Base-by-base conservation (phyloP, 306 rosid genomes). In the Prunus davidiana region DNA sequence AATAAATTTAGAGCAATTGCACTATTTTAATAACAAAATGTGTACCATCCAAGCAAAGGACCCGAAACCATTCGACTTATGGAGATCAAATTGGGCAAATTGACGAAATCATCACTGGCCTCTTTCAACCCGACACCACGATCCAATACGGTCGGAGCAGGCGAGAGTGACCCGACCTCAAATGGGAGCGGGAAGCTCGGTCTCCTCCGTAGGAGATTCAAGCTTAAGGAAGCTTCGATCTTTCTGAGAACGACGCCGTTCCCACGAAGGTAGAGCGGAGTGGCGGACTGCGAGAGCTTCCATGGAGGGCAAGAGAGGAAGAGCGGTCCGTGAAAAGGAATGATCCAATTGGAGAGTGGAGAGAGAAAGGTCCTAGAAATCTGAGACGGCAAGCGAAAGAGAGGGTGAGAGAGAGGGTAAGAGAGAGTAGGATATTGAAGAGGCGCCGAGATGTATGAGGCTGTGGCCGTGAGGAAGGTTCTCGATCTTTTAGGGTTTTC, bases 281-380 rank as follows among this genome's bases (percentile, higher is more conserved):
- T 90, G 50, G 98, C 94, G 76, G 98, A 89, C 78, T 94, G 96
- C 16, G 92, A 92, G 58, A 94, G 95, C 82, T 92, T 94, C 96
- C 98, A 94, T 0, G 96, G 98, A 1, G 96, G 97, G 9, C 57
- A 84, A 62, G 86, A 82, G 28, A 94, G 89, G 82, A 94, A 91
- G 71, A 91, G 96, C 45, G 96, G 98, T 1, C 95, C 91, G 10
- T 82, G 91, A 28, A 80, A 69, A 12, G 86, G 86, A 1, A 69
- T 19, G 43, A 85, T 46, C 86, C 87, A 89, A 41, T 76, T 84
- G 72, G 91, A 82, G 34, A 87, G 45, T 3, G 86, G 89, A 61
- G 87, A 82, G 28, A 87, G 79, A 49, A 88, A 78, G 76, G 81
- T 62, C 18, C 76, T 18, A 43, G 82, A 80, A 22, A 61, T n/a